phyloP scores from a whole-genome alignment of 2,329 filamentous ascomycete genomes.

The Zymoseptoria tritici region DNA sequence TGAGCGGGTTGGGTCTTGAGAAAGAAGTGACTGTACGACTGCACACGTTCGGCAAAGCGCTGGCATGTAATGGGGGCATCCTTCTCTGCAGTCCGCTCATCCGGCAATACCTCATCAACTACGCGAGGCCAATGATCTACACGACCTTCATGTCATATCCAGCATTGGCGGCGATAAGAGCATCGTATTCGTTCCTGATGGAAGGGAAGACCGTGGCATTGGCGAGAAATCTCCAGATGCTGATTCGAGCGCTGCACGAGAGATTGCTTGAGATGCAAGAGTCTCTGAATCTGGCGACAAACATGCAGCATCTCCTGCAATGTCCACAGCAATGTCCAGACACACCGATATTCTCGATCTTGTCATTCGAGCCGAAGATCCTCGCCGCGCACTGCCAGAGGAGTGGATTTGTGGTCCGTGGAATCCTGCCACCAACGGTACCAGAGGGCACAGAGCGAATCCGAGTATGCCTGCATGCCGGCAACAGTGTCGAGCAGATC shows the following conservation, averaged over 20 bases:
- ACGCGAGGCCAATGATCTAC: slow-evolving; percentile 67
- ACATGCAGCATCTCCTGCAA: slow-evolving; percentile 16
- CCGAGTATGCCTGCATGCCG: slow-evolving; percentile 60
- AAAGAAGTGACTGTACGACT: slow-evolving; percentile 50
- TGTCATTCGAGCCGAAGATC: slow-evolving; percentile 51
- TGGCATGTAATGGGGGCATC: slow-evolving; percentile 59
- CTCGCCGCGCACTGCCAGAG: slow-evolving; percentile 55
- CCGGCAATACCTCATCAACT: slow-evolving; percentile 63
- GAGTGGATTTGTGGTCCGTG: slow-evolving; percentile 52
- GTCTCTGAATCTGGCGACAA: slow-evolving; percentile 22
- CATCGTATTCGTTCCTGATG: slow-evolving; percentile 51
- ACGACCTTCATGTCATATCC: slow-evolving; percentile 62
- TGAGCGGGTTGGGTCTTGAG: slow-evolving; percentile 51
- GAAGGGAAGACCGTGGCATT: slow-evolving; percentile 41
- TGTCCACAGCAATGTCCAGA: slow-evolving; percentile 35
- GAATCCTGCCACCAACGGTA: slow-evolving; percentile 63
- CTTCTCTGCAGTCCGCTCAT: slow-evolving; percentile 55
- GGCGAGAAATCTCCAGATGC: slow-evolving; percentile 39
- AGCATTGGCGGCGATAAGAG: slow-evolving; percentile 51
- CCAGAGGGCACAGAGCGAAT: slow-evolving; percentile 56
- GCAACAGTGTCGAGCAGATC: slow-evolving; percentile 53
- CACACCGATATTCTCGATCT: slow-evolving; percentile 59
- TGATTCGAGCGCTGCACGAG: slow-evolving; percentile 41
- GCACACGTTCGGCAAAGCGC: slow-evolving; percentile 61
- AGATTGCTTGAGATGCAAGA: slow-evolving; percentile 36